phyloP scores from a whole-genome alignment of 306 rosid genomes.

The Malus sylvestris region DNA sequence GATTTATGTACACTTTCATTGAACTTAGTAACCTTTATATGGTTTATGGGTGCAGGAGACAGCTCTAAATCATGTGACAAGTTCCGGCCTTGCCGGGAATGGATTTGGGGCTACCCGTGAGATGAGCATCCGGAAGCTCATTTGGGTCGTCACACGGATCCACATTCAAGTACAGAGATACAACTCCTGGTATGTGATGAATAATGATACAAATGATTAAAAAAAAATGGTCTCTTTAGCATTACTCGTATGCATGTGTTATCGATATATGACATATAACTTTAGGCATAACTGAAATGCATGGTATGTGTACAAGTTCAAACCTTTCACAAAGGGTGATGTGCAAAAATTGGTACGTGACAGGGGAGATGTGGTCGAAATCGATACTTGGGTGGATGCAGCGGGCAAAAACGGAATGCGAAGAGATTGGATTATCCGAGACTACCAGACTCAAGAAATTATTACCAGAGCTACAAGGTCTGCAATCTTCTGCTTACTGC shows the following conservation, averaged over 20 bases:
- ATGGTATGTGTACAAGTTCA: background rate
- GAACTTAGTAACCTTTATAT: background rate
- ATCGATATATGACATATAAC: background rate
- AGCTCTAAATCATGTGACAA: constrained; percentile 72
- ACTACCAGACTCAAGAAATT: constrained; percentile 56
- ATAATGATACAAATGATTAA: background rate
- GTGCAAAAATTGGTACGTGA: background rate
- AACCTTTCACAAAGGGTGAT: background rate
- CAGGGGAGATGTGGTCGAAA: constrained; percentile 92
- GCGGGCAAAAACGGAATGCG: constrained; percentile 90
- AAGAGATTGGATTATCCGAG: constrained; percentile 91
- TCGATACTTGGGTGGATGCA: constrained; percentile 96
- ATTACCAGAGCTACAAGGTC: constrained; percentile 86
- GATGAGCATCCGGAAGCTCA: constrained; percentile 80
- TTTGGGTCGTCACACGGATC: constrained; percentile 86
- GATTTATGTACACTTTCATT: background rate
- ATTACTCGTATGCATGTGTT: background rate
- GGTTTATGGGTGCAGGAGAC: constrained; percentile 50
- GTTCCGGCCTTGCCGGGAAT: constrained; percentile 77
- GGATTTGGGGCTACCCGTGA: constrained; percentile 85
- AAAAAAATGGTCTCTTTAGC: background rate
- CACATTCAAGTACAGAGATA: constrained; percentile 90
- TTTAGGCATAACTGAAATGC: background rate
- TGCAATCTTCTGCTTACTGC: background rate
- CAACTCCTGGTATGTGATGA: constrained; percentile 51